phyloP scores from a whole-genome alignment of 2,329 filamentous ascomycete species.

The Diplodia seriata region DNA sequence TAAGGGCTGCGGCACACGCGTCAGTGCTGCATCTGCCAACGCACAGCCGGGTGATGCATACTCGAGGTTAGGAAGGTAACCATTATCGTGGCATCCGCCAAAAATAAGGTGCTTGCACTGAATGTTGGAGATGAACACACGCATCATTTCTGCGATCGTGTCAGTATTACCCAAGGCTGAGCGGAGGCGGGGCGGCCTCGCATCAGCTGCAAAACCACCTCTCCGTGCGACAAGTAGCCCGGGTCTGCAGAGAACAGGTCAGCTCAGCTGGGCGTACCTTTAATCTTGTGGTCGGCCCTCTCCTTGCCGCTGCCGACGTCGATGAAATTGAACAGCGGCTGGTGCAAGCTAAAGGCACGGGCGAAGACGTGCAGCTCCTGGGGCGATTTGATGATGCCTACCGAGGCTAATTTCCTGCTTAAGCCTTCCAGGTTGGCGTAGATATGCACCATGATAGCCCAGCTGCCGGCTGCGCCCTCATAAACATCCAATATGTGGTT shows the following conservation, averaged over 20 bases:
- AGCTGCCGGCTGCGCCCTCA: constrained; percentile 48
- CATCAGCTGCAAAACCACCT: background rate
- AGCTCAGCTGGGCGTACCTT: constrained; percentile 41
- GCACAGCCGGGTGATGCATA: background rate
- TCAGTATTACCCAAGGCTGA: constrained; percentile 8
- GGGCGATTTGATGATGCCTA: constrained; percentile 50
- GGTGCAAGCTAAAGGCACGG: constrained; percentile 53
- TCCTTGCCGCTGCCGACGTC: constrained; percentile 58
- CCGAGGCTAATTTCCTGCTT: constrained; percentile 50
- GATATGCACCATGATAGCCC: constrained; percentile 56
- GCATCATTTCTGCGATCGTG: constrained; percentile 50
- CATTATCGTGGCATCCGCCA: constrained; percentile 56
- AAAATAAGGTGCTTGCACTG: constrained; percentile 58
- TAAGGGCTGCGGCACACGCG: constrained; percentile 41
- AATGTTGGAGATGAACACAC: constrained; percentile 54
- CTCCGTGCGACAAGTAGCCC: background rate
- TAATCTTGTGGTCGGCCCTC: constrained; percentile 56
- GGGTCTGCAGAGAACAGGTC: background rate
- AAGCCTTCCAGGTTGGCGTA: constrained; percentile 57
- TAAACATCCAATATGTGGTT: constrained; percentile 52
- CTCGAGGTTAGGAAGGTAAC: constrained; percentile 55
- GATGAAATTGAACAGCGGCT: constrained; percentile 56
- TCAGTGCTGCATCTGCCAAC: background rate
- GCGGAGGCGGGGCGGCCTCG: background rate
- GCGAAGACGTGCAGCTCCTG: constrained; percentile 53